A percentile compares a stretch with the other conserved stretches of the same genome.
Conservation (phyloP, 257 asterid genomes). For the Osmanthus fragrans region DNA sequence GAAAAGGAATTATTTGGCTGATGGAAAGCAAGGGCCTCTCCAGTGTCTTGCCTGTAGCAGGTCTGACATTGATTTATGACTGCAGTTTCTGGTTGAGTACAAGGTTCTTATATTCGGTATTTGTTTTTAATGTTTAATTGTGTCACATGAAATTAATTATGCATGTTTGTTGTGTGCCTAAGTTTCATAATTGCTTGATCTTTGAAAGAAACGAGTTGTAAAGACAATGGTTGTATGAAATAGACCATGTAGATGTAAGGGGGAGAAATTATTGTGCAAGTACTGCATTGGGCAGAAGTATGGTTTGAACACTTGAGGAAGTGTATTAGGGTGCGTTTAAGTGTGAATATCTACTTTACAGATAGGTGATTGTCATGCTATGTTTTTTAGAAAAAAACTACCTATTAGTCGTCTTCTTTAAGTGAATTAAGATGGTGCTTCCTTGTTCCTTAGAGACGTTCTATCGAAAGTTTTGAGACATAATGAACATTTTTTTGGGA, state of each 20-base stretch:
- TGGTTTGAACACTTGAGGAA: not conserved
- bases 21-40: constrained; percentile 75
- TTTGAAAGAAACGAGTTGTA: too few species aligned
- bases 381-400: not conserved
- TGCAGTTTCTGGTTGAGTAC: constrained; percentile 1
- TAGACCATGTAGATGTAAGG: not conserved
- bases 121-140: constrained; percentile 14
- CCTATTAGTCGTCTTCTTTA: not conserved
- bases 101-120: not conserved
- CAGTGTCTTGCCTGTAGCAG: constrained; percentile 75
- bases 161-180: not conserved
- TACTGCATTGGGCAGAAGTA: not conserved
- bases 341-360: not conserved
- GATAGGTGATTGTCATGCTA: not conserved
- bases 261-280: not conserved
- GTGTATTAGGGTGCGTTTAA: not conserved
- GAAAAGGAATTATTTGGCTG: constrained; percentile 64
- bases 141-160: not conserved
- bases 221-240: not conserved
- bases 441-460: not conserved
- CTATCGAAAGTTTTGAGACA: not conserved
- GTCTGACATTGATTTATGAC: constrained; percentile 47
- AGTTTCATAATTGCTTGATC: too few species aligned
- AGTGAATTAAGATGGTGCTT: not conserved
- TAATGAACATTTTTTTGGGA: not conserved